phyloP scores from a whole-genome alignment of 768 basidiomycete genomes.

The Russula brevipes region DNA sequence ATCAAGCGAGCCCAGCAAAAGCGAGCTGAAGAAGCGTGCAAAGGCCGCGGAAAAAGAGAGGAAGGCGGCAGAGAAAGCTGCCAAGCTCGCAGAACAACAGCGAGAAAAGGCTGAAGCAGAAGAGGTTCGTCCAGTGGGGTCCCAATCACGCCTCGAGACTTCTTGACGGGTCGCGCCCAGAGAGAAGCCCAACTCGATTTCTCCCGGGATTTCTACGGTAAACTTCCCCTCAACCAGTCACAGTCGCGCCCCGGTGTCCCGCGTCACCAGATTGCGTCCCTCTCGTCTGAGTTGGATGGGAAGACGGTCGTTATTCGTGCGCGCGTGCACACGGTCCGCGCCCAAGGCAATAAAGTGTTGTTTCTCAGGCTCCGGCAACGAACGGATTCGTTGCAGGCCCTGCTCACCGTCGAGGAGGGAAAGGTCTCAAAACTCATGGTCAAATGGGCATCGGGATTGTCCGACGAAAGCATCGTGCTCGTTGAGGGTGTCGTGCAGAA shows the following conservation, averaged over 20 bases:
- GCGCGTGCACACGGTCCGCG: slow-evolving; percentile 84
- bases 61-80: slow-evolving; percentile 82
- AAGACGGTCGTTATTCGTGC: slow-evolving; percentile 81
- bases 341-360: slow-evolving; percentile 92
- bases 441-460: slow-evolving; percentile 76
- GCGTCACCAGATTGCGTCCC: slow-evolving; percentile 58
- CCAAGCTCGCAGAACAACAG: slow-evolving; percentile 69
- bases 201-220: slow-evolving; percentile 76
- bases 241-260: slow-evolving; percentile 61
- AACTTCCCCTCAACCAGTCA: slow-evolving; percentile 87
- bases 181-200: slow-evolving; percentile 51
- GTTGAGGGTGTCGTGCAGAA: slow-evolving; percentile 80
- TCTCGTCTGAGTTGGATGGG: slow-evolving; percentile 60
- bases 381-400: slow-evolving; percentile 79
- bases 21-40: slow-evolving; percentile 83
- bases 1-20: slow-evolving; percentile 66
- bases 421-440: slow-evolving; percentile 96
- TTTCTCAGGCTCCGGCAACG: slow-evolving; percentile 91
- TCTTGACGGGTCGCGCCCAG: not conserved
- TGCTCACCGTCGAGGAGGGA: slow-evolving; percentile 64
- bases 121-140: slow-evolving; percentile 39
- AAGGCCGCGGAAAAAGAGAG: slow-evolving; percentile 89
- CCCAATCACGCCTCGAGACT: not conserved
- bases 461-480: slow-evolving; percentile 86
- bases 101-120: slow-evolving; percentile 62